Base-by-base conservation (phyloP, 2,329 filamentous ascomycete species). In the Ophiostoma piceae region DNA sequence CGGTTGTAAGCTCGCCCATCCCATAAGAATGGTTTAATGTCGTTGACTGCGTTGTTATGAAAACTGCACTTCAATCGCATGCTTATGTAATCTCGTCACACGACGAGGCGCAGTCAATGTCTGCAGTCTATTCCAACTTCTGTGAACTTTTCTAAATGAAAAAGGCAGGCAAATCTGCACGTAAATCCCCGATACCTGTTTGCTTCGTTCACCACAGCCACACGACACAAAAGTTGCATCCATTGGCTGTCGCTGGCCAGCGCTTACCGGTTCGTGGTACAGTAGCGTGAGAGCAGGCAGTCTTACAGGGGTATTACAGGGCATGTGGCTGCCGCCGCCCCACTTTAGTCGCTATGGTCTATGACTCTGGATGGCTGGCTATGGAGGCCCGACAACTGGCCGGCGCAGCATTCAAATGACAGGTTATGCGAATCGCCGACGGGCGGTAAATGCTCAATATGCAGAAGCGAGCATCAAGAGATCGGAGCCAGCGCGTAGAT, bases 221-320 rank as follows among this genome's bases (percentile, higher is more conserved):
- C 26, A 57, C 9, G 12, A 22, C 51, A 8, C 1, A 9, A 57
- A 8, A 26, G 8, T 14, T 26, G 57, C 51, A 57, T 65, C 43
- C 68, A 71, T 71, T 73, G 72, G 72, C 67, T 67, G 51, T 41
- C 62, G 32, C 37, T 35, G 19, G 11, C 68, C 71, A 68, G 71
- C 71, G 69, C 71, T 72, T 71, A 68, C 51, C 14, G 9, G 19
- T 68, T 7, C 19, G 16, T n/a, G 19, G 43, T 47, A n/a, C 43
- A 47, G 43, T 47, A 47, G 43, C 43, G 43, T 47, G 43, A 19
- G 16, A 47, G 16, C 16, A 47, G 5, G 16, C 7, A 47, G 16
- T 29, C 2, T 29, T 29, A 29, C 43, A 41, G 39, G 39, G 11
- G 39, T 2, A 5, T 57, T 22, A 57, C 51, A 35, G 35, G 26